Base-by-base conservation (phyloP, 495 filamentous ascomycete species). In the Apodospora peruviana region DNA sequence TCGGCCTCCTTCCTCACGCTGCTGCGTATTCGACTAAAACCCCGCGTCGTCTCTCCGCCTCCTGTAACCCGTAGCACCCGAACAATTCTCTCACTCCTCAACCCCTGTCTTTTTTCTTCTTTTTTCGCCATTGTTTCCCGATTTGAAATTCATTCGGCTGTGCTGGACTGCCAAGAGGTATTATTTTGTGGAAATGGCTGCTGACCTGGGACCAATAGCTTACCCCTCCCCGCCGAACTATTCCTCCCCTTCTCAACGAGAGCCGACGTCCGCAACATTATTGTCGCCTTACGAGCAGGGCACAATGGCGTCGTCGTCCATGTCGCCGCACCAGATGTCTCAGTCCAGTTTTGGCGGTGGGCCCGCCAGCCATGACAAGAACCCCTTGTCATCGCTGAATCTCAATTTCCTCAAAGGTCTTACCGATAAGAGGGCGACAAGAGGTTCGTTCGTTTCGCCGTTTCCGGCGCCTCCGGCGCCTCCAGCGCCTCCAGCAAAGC, bases 401-500 rank as follows among this genome's bases (percentile, higher is more conserved):
- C 66, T 84, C 47, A 69, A 67, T 32, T 80, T 84, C 45, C 69
- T 85, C 38, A 83, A 81, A 59, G 68, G 59, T 32, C 59, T 85
- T 22, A 77, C 71, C n/a, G 77, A 84, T 43, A 83, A 83, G 69
- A 83, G 76, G 59, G 75, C 70, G 8, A 83, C 56, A 35, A 43
- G 43, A 52, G 56, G 58, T 58, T 35, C 18, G 44, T 41, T 21
- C 14, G 9, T 22, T 11, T 12, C 10, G 36, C 9, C 36, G 17
- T 39, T 39, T 5, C 36, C 17, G 10, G 36, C 36, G 36, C 11
- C n/a, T 39, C n/a, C n/a, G n/a, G n/a, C n/a, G n/a, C n/a, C n/a
- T n/a, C n/a, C n/a, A n/a, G n/a, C n/a, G n/a, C n/a, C n/a, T n/a
- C n/a, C n/a, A n/a, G n/a, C n/a, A n/a, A n/a, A n/a, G n/a, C n/a